Base-by-base conservation (phyloP, 331 rosid species). In the Spiraea crenata region DNA sequence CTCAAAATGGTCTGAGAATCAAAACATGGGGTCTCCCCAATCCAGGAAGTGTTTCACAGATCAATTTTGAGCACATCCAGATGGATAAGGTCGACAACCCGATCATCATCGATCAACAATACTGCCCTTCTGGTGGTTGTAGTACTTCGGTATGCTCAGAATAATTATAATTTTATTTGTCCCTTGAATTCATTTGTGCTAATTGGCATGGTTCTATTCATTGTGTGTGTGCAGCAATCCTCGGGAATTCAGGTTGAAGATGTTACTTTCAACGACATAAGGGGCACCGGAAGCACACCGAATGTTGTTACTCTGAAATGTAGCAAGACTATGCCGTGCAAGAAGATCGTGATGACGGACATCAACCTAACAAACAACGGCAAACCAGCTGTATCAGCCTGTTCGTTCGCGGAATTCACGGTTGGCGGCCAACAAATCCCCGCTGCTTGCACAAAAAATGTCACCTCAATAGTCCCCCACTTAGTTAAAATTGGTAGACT, bases 1-100 rank as follows among this genome's bases (percentile, higher is more conserved):
- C 87, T 5, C 50, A 15, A 2, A 83, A 83, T 41, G 87, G 87
- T 3, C 46, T 83, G 6, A 83, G 84, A 58, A 59, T 79, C 56
- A 79, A 83, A 65, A 65, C 87, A 31, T 83, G 82, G 84, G 69
- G 74, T 3, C 31, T 60, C 25, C 14, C 80, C 9, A 6, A 17
- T 19, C 31, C 68, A 4, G 50, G 82, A 49, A 49, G 2, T 2
- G 84, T 75, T 15, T 69, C 73, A 44, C 40, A 71, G 4, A 19
- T 79, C 13, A 9, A 8, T 0, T 80, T 73, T 45, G 57, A 73
- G 19, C 1, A 83, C 39, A 39, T 83, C 6, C 15, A 8, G 7
- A 51, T 72, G 72, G 54, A 39, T 5, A 40, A 79, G 14, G 87
- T 79, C 45, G 19, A 31, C 1, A 75, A 76, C 19, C 84, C 87